These are phyloP conservation scores for Colletotrichum sp. DNA, from an alignment of 2,329 filamentous ascomycete genomes.

Conservation along the genomic window DNA sequence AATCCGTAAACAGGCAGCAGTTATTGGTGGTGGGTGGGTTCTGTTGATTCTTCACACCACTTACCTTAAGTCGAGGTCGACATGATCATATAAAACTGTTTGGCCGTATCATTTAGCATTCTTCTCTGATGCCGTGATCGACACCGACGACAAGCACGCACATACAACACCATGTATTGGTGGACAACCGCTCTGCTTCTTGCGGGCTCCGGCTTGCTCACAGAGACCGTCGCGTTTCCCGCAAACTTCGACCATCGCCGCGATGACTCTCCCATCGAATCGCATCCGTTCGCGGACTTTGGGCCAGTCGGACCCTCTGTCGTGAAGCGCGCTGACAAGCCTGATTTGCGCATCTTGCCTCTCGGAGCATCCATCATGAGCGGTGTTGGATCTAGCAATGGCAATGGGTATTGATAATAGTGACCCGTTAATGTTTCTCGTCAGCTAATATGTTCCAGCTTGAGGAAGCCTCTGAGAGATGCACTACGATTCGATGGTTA, in stretches of 20 bases:
- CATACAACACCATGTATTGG: neutral
- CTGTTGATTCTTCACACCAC: neutral
- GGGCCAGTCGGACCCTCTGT: neutral
- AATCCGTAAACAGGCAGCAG: neutral
- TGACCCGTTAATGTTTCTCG: accelerated
- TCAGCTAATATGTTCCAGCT: neutral
- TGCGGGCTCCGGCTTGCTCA: neutral
- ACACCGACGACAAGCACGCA: neutral
- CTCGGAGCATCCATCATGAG: neutral
- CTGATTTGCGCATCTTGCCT: neutral
- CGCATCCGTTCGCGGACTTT: neutral
- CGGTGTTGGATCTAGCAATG: neutral
- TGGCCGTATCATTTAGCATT: neutral
- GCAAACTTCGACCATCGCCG: neutral
- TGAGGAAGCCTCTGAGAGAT: conserved; percentile 9
- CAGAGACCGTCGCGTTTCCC: neutral
- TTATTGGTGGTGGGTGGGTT: neutral
- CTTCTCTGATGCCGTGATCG: neutral
- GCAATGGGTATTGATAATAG: neutral
- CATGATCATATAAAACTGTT: neutral
- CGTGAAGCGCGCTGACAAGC: neutral
- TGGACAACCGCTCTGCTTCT: neutral
- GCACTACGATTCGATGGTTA: conserved; percentile 24
- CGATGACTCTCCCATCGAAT: neutral
- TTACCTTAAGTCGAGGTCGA: neutral